Evolutionary conservation across 192 early-diverging fungal genomes (phyloP), one percentile per base, ranked within the genome.

Genomic region (Diversispora epigaea): DNA sequence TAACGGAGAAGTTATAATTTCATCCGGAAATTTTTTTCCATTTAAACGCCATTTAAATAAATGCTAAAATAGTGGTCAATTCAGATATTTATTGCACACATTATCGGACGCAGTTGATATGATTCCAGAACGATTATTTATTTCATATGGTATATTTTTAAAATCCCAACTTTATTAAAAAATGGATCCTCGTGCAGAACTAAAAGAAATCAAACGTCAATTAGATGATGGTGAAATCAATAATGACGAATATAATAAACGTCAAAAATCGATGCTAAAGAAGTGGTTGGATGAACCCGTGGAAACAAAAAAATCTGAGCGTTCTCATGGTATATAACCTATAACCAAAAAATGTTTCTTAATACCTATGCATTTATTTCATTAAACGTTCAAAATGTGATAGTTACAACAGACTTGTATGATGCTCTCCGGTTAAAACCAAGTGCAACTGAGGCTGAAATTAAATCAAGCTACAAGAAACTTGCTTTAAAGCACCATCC

Each of bases 381-480:
- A 22, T 2, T 62, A 39, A 62, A 39, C 12, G 5, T 10, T 14
- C 6, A 15, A 5, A 41, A 64, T n/a, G 12, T 3, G 17, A 64
- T n/a, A 64, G 62, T 64, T 15, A n/a, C n/a, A 77, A 95, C 93
- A 67, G 95, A 93, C 75, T 86, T 91, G 65, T 99, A 99, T 84
- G 95, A 96, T 55, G 71, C 87, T 14, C 86, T 99, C 32, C 95
- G 88, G 65, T 92, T 96, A 52, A 60, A 80, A 40, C 90, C 93
- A 15, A 66, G 50, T 9, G 93, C 91, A 60, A 85, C 85, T 73
- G 95, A 96, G 22, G 52, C 81, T 63, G 93, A 97, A 56, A 84
- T 99, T 77, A 99, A 96, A 82, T 98, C 97, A 83, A 93, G 93
- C 11, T 96, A 96, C 89, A 81, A 92, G 57, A 97, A 98, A 80